A percentile compares a stretch with the other conserved stretches of the same genome.
These are phyloP conservation scores for Lactuca sativa DNA, from an alignment of 129 eudicot species.

Conservation along the genomic window DNA sequence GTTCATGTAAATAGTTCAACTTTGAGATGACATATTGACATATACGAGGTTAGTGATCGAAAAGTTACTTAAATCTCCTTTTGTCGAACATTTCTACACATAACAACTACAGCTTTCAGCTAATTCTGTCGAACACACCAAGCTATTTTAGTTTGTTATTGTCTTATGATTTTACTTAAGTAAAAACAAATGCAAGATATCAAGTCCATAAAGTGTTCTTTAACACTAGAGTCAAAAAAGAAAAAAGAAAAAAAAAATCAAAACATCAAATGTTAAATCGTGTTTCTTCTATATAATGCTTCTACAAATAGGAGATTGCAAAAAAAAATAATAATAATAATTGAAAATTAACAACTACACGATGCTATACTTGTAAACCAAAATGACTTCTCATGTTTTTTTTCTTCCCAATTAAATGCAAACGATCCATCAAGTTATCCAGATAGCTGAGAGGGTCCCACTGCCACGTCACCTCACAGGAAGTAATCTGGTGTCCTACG, in stretches of 20 bases:
- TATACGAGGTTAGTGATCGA: no score
- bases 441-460: background rate
- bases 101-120: no score
- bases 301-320: constrained; percentile 14
- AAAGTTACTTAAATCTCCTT: no score
- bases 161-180: background rate
- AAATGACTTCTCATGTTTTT: background rate
- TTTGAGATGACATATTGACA: no score
- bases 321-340: background rate
- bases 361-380: constrained; percentile 4
- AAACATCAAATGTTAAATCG: constrained; percentile 18
- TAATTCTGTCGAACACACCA: no score
- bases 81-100: no score
- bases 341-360: background rate
- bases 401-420: constrained; percentile 1
- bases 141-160: no score
- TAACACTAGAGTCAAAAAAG: background rate
- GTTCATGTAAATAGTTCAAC: no score
- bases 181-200: constrained; percentile 3
- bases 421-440: background rate
- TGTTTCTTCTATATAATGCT: constrained; percentile 27
- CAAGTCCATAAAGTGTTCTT: background rate
- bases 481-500: constrained; percentile 85
- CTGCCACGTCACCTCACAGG: constrained; percentile 38
- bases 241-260: background rate